These are phyloP conservation scores for Pyrrhoderma noxium DNA, from an alignment of 1,284 basidiomycete genomes.

Conservation along the genomic window DNA sequence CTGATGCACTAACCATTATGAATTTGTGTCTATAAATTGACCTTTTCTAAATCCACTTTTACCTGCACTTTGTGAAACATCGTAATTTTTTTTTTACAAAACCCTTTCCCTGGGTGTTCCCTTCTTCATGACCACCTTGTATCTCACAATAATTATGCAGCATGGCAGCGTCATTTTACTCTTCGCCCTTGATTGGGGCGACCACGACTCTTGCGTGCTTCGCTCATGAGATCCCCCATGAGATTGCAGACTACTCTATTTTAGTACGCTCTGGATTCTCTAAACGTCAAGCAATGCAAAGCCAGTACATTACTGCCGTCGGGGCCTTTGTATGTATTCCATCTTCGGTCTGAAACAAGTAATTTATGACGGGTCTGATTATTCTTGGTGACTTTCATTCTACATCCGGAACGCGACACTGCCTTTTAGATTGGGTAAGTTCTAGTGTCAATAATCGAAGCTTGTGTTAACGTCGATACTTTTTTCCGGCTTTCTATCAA, in stretches of 20 bases:
- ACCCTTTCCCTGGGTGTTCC: not conserved
- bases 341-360: conserved; percentile 7
- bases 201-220: conserved; percentile 89
- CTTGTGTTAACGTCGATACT: no score
- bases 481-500: no score
- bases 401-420: no score
- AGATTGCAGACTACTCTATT: conserved; percentile 90
- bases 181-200: conserved; percentile 80
- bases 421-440: no score
- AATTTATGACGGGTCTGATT: not conserved
- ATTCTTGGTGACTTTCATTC: no score
- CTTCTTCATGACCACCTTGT: not conserved
- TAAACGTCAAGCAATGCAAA: conserved; percentile 84
- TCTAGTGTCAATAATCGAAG: no score
- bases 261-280: conserved; percentile 83
- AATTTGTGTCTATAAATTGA: not conserved
- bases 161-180: conserved; percentile 89
- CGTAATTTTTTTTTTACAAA: not conserved
- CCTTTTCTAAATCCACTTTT: not conserved
- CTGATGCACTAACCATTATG: no score
- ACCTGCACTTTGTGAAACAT: not conserved
- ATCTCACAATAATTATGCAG: conserved; percentile 30
- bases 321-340: conserved; percentile 72
- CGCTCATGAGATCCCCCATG: conserved; percentile 87
- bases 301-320: conserved; percentile 82